phyloP scores from a whole-genome alignment of 2,329 filamentous ascomycete genomes.

The Claviceps pazoutovae region DNA sequence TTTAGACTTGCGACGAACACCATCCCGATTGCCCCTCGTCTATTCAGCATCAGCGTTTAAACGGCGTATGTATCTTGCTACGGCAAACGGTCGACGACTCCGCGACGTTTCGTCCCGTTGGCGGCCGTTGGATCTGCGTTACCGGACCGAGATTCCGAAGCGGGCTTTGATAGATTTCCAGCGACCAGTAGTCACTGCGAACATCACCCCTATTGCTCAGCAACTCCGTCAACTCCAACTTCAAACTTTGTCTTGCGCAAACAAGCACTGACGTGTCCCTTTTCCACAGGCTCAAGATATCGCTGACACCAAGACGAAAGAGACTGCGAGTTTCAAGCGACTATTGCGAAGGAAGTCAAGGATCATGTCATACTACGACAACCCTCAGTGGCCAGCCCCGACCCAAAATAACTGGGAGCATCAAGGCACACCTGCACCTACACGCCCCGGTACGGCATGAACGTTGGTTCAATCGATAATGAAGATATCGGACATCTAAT shows the following conservation, averaged over 20 bases:
- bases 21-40: background rate
- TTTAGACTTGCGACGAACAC: constrained; percentile 1
- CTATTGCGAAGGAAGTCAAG: background rate
- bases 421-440: constrained; percentile 26
- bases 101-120: background rate
- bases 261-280: background rate
- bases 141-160: background rate
- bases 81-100: background rate
- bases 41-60: background rate
- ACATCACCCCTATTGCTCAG: background rate
- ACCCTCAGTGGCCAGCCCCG: constrained; percentile 25
- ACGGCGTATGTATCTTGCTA: background rate
- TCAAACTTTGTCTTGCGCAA: background rate
- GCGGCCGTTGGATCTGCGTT: background rate
- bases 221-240: background rate
- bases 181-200: background rate
- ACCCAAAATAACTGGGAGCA: constrained; percentile 32
- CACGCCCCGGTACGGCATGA: constrained; percentile 24
- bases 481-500: constrained; percentile 5
- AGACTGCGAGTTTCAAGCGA: background rate
- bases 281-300: background rate
- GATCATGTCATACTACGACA: constrained; percentile 32
- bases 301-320: background rate
- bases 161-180: background rate
- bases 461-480: background rate